Evolutionary conservation across 192 early-diverging fungal genomes (phyloP), one percentile per base, ranked within the genome.

Genomic region (Mortierella antarctica): DNA sequence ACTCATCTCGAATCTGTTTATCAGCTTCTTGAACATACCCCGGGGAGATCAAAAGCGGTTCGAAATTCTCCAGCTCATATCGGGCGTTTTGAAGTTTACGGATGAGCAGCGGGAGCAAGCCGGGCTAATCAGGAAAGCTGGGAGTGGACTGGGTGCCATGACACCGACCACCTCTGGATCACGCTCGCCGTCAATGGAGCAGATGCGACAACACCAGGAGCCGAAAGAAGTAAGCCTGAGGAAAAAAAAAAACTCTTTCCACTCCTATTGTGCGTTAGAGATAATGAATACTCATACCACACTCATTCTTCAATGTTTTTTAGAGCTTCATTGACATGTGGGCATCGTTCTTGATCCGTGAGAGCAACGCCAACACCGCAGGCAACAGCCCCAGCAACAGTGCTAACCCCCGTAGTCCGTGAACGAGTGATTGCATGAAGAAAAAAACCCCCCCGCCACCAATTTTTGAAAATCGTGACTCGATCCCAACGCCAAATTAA

Each of bases 11-110:
- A 97, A 97, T 64, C 88, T 99, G 8, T 83, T 99, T 51, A 92
- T 98, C 51, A 90, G 92, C 1, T 99, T 97, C 80, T 82, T 97
- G 57, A 87, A 89, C 58, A 87, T 94, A 50, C 93, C 93, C 31
- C 89, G 96, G 31, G 96, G 96, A 51, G 96, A 97, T 79, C 86
- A 91, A 47, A 97, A 96, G 82, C 88, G 95, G 44, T 99, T 89
- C 73, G 96, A 99, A 74, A 95, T 97, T 52, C 77, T 99, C 70
- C 91, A 91, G 57, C 88, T 99, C 55, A 96, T 99, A 82, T 91
- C 94, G 14, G 93, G 88, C 71, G 93, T 98, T 18, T 83, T 99
- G 46, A 91, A 96, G 76, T 91, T 96, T 50, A 90, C 80, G 10
- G 96, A 96, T 54, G 94, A 96, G 82, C 95, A 99, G 71, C 94